These are phyloP conservation scores for Saxophila tyrrhenica DNA, from an alignment of 495 filamentous ascomycete genomes.

Conservation along the genomic window DNA sequence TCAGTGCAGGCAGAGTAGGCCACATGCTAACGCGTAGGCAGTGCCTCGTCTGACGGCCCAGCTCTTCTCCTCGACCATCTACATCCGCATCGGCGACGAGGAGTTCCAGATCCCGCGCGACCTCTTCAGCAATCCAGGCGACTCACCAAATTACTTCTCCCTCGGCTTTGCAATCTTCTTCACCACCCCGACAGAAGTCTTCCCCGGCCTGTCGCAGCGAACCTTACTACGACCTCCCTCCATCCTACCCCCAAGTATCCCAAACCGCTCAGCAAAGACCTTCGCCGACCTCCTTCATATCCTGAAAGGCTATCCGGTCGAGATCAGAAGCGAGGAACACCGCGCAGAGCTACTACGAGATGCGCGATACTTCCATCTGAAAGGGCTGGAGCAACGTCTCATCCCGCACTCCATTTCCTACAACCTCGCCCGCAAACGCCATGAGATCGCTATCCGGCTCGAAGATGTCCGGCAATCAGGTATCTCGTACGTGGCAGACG, in stretches of 20 bases:
- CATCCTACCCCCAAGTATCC: conserved; percentile 70
- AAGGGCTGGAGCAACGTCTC: conserved; percentile 77
- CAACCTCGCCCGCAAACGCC: conserved; percentile 53
- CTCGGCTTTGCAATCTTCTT: conserved; percentile 89
- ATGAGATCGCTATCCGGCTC: conserved; percentile 73
- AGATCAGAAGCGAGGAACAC: conserved; percentile 67
- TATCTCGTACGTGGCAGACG: conserved; percentile 49
- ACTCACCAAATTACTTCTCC: conserved; percentile 91
- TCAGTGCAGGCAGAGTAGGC: neutral
- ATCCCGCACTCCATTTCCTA: conserved; percentile 67
- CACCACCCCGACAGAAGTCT: conserved; percentile 63
- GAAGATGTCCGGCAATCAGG: conserved; percentile 81
- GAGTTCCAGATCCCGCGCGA: conserved; percentile 86
- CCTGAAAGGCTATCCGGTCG: conserved; percentile 74
- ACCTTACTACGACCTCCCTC: conserved; percentile 82
- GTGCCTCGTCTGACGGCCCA: conserved; percentile 81
- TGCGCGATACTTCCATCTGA: conserved; percentile 86
- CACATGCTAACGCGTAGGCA: conserved; percentile 26
- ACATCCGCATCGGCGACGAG: conserved; percentile 72
- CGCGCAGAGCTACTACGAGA: conserved; percentile 71
- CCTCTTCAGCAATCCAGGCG: conserved; percentile 71
- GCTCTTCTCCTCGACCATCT: conserved; percentile 89
- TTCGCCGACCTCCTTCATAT: conserved; percentile 79
- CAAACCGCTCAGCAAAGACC: conserved; percentile 64
- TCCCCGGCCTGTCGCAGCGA: conserved; percentile 71